Evolutionary conservation across 2,329 filamentous ascomycete species (phyloP), one percentile per base, ranked within the genome.

Genomic region (Elsinoe ampelina): DNA sequence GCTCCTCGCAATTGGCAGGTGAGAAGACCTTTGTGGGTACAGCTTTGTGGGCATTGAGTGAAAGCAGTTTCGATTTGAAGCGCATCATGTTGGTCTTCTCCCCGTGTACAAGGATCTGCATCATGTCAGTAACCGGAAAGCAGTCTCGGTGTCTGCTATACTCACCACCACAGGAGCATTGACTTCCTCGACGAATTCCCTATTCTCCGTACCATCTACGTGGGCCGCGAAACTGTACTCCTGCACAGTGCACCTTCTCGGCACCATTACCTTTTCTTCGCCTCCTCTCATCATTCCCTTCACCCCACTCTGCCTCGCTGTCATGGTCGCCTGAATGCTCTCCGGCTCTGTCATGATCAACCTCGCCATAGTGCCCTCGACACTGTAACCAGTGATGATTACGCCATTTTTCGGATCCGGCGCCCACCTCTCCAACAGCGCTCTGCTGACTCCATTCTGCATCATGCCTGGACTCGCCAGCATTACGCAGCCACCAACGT

Each of bases 61-160:
- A 92, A 3, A 97, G 81, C 1, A 98, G 79, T 68, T 95, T 95
- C 2, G 91, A 96, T 70, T 95, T 95, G 26, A 98, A 77, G 55
- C 93, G 85, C 80, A 93, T 95, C 90, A 97, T 97, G 68, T 97
- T 95, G 68, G 95, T 89, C 65, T 93, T 90, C 69, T 98, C 93
- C 57, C 93, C 93, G 64, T 98, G 93, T 2, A 98, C 93, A 32
- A 98, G 81, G 59, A 98, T 96, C 87, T 92, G 59, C 1, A 20
- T 10, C 26, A 56, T 61, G 38, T 60, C 8, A 32, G 55, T 17
- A 17, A 45, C n/a, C 47, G 12, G 8, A 36, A 17, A 54, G 63
- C 56, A 35, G 4, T 50, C 15, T 39, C 34, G 13, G 11, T 13
- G 13, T 12, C 17, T 3, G 34, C 7, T 3, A 32, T 22, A 84